Evolutionary conservation across 2,329 filamentous ascomycete species (phyloP), one percentile per base, ranked within the genome.

Genomic region (Diplodia mutila): DNA sequence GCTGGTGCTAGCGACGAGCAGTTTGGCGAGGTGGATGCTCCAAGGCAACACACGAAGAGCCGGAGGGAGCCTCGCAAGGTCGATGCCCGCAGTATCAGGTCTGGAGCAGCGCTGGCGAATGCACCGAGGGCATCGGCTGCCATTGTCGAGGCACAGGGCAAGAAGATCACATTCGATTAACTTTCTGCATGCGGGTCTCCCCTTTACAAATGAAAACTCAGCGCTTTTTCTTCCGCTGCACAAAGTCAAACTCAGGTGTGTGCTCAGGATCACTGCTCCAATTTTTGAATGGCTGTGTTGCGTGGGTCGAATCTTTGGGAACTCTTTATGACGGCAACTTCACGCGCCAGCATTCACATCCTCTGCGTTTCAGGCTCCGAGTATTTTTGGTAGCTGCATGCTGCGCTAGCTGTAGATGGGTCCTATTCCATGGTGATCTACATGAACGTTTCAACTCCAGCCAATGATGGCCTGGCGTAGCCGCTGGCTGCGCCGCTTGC

Each of bases 91-190:
- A 82, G 74, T 0, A 80, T 82, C 64, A 78, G 75, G 66, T 79
- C 81, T 46, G 83, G 80, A 53, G 76, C 78, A 67, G 78, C 82
- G 67, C 75, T 82, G 73, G 70, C 81, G 71, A 77, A 78, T 75
- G 77, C 87, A 39, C 84, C 84, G 66, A 87, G 91, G 74, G 85
- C 93, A 71, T 94, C 90, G 52, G 92, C 91, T 68, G 90, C 89
- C 8, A 92, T 95, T 76, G 91, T 95, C 25, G 89, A 91, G 79
- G 85, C 86, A 8, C 86, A 90, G 70, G 94, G 94, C 67, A 93
- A 89, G 80, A 97, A 95, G 84, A 88, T 87, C 67, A 92, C 88
- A 0, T 96, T 97, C 80, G 92, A 94, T 74, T 91, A 51, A 65
- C 6, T 65, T 37, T 21, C 37, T 46, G 23, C 29, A 6, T n/a